phyloP scores from a whole-genome alignment of 257 asterid genomes.

The Nyctanthes arbortristis region DNA sequence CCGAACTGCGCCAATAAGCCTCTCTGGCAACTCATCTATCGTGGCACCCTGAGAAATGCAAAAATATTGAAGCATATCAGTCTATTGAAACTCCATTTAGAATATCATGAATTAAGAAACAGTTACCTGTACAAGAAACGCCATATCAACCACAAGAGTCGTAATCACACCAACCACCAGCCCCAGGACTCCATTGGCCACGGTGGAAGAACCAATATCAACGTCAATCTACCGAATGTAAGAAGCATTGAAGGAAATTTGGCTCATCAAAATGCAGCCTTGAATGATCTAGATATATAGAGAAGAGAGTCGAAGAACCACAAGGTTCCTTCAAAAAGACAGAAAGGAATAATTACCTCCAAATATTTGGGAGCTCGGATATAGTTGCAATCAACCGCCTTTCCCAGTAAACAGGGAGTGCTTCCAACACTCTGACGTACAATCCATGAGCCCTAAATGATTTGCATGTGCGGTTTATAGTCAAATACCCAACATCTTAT shows the following conservation, averaged over 20 bases:
- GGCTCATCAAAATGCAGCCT: too few relatives aligned
- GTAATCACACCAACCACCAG: slow-evolving; percentile 94
- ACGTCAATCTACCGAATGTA: slow-evolving; percentile 48
- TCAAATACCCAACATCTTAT: slow-evolving; percentile 12
- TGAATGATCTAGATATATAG: too few relatives aligned
- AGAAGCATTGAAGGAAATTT: slow-evolving; percentile 1
- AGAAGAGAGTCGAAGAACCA: too few relatives aligned
- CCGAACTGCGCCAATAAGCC: slow-evolving; percentile 48
- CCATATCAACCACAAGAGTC: slow-evolving; percentile 94
- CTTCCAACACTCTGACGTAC: slow-evolving; percentile 99
- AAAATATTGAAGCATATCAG: background rate
- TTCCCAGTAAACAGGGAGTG: slow-evolving; percentile 94
- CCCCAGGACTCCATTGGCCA: slow-evolving; percentile 61
- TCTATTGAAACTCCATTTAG: background rate
- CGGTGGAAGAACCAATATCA: slow-evolving; percentile 63
- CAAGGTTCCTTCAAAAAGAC: too few relatives aligned
- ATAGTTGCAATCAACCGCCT: slow-evolving; percentile 96
- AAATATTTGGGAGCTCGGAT: slow-evolving; percentile 81
- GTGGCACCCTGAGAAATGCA: slow-evolving; percentile 34
- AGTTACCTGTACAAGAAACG: slow-evolving; percentile 94
- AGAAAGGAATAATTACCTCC: slow-evolving; percentile 51
- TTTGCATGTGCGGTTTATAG: slow-evolving; percentile 8
- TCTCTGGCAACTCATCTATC: slow-evolving; percentile 49
- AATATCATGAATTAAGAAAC: slow-evolving; percentile 18
- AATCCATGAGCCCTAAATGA: slow-evolving; percentile 94